These are phyloP conservation scores for Isatis tinctoria DNA, from an alignment of 345 rosid species.

Conservation along the genomic window DNA sequence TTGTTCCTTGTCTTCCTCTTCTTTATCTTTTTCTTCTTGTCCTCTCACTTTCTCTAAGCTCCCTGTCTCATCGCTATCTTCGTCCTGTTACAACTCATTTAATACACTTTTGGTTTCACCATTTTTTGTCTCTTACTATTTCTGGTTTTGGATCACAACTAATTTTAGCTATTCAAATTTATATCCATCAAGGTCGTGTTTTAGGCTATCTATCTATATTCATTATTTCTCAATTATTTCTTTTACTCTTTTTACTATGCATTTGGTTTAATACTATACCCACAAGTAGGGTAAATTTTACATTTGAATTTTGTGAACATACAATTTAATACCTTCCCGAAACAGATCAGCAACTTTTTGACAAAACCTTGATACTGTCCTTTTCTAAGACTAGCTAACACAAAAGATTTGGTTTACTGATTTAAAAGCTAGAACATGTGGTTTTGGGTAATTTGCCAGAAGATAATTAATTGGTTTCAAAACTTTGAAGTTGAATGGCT, in stretches of 20 bases:
- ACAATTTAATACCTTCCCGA: conserved; percentile 18
- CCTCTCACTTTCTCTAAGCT: conserved; percentile 36
- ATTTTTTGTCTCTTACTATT: conserved; percentile 24
- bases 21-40: conserved; percentile 37
- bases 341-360: conserved; percentile 9
- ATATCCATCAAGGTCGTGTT: neutral
- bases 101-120: conserved; percentile 25
- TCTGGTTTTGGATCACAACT: conserved; percentile 8
- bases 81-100: conserved; percentile 43
- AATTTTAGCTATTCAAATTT: conserved; percentile 18
- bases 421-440: neutral
- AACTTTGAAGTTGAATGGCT: conserved; percentile 15
- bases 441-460: conserved; percentile 7
- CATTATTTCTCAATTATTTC: neutral
- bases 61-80: conserved; percentile 44
- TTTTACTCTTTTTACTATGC: neutral
- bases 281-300: conserved; percentile 1
- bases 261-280: neutral
- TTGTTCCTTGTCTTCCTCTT: conserved; percentile 83
- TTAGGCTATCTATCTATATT: neutral
- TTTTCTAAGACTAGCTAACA: neutral
- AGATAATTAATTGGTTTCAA: conserved; percentile 16
- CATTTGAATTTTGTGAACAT: conserved; percentile 4
- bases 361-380: conserved; percentile 2
- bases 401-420: conserved; percentile 3